Conservation (phyloP, 2,329 filamentous ascomycete genomes). For the Nannizzia gypsea region DNA sequence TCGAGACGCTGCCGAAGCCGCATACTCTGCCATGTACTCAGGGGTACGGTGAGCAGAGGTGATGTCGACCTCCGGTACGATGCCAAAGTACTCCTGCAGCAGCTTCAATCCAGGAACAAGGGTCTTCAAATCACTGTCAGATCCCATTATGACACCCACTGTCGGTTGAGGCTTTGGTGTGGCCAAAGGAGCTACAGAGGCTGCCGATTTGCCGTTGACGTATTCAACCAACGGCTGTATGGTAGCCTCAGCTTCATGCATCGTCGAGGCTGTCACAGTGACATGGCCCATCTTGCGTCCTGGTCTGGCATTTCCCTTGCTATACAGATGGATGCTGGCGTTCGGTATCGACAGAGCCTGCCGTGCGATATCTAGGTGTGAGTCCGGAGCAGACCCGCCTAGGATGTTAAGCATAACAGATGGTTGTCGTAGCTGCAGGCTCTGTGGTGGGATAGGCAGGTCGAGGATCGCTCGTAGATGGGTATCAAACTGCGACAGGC, state of each 20-base stretch:
- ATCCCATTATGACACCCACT: slow-evolving; percentile 40
- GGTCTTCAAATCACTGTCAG: slow-evolving; percentile 37
- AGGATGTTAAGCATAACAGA: slow-evolving; percentile 47
- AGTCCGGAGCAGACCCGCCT: slow-evolving; percentile 46
- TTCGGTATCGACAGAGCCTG: slow-evolving; percentile 47
- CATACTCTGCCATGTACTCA: slow-evolving; percentile 55
- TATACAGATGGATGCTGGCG: slow-evolving; percentile 72
- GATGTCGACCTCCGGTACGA: slow-evolving; percentile 36
- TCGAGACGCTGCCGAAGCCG: slow-evolving; percentile 48
- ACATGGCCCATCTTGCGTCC: slow-evolving; percentile 93
- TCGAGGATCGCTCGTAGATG: slow-evolving; percentile 76
- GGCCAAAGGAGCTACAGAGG: slow-evolving; percentile 18
- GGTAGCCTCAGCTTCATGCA: slow-evolving; percentile 55
- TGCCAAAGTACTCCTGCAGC: slow-evolving; percentile 32
- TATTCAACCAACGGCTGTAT: slow-evolving; percentile 58
- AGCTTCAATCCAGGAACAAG: slow-evolving; percentile 35
- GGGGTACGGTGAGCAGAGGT: slow-evolving; percentile 56
- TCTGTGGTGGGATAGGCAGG: slow-evolving; percentile 47
- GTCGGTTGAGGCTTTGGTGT: slow-evolving; percentile 23
- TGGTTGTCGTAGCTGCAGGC: slow-evolving; percentile 35
- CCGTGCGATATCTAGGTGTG: slow-evolving; percentile 49
- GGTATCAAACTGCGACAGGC: slow-evolving; percentile 81
- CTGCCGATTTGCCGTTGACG: slow-evolving; percentile 53
- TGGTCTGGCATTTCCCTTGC: slow-evolving; percentile 70
- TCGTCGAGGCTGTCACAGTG: slow-evolving; percentile 60